phyloP scores from a whole-genome alignment of 1,284 basidiomycete species.

The Boletus mariae region DNA sequence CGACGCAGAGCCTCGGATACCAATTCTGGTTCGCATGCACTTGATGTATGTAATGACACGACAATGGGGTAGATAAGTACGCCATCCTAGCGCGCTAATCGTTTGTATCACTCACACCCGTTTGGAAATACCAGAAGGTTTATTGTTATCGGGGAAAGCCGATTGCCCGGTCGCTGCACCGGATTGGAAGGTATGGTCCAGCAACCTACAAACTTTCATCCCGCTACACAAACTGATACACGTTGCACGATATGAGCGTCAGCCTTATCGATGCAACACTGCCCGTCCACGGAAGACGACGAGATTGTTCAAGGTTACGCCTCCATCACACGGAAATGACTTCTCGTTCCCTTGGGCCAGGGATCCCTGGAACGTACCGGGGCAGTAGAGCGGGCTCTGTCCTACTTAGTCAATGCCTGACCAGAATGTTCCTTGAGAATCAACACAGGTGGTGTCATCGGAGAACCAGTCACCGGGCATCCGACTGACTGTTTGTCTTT shows the following conservation, averaged over 20 bases:
- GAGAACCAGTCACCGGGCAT: background rate
- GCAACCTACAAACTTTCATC: background rate
- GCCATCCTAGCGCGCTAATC: constrained; percentile 1
- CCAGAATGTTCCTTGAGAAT: background rate
- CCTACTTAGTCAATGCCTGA: background rate
- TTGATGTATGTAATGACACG: constrained; percentile 2
- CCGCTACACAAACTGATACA: constrained; percentile 8
- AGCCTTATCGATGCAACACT: constrained; percentile 5
- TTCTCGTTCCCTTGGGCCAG: constrained; percentile 1
- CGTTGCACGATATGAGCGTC: constrained; percentile 5
- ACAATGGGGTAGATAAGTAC: background rate
- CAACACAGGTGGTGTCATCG: background rate
- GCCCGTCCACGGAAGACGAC: constrained; percentile 2
- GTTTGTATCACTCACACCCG: constrained; percentile 2
- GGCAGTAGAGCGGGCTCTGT: constrained; percentile 1
- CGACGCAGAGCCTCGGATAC: background rate
- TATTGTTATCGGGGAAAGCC: constrained; percentile 4
- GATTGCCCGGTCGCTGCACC: constrained; percentile 8
- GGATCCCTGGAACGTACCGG: constrained; percentile 1
- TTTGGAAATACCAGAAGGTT: constrained; percentile 12
- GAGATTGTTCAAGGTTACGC: constrained; percentile 2
- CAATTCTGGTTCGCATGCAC: background rate
- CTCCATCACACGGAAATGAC: constrained; percentile 14
- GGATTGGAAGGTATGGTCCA: constrained; percentile 15
- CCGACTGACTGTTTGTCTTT: background rate